A percentile compares a stretch with the other conserved stretches of the same genome.
Conservation (phyloP, 129 eudicot species). For the Arctium minus region DNA sequence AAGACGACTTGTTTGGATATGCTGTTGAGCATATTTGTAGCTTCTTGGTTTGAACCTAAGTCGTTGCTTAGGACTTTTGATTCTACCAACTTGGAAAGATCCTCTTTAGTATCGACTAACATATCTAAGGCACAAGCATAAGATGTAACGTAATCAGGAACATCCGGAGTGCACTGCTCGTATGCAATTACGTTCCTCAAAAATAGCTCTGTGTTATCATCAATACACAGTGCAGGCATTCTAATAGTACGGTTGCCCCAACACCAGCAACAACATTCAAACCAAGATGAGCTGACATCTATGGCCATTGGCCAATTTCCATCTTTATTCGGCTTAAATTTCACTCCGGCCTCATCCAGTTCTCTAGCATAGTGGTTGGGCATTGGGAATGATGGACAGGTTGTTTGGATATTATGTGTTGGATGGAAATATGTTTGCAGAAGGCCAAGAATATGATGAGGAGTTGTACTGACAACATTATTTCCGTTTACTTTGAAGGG, state of each 20-base stretch:
- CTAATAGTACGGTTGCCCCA: not conserved
- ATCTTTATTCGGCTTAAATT: not conserved
- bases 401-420: not conserved
- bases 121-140: not conserved
- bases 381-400: not conserved
- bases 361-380: not conserved
- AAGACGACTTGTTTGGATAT: conserved; percentile 6
- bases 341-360: not conserved
- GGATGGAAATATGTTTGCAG: not conserved
- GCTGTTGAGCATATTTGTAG: not conserved
- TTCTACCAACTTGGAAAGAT: not conserved
- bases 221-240: not conserved
- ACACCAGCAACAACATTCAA: not conserved
- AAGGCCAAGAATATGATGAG: not conserved
- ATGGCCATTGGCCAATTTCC: not conserved
- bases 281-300: not conserved
- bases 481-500: not conserved
- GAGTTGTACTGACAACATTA: not conserved
- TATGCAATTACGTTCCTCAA: conserved; percentile 7
- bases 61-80: not conserved
- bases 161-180: conserved; percentile 9
- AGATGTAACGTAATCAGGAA: not conserved
- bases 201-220: not conserved
- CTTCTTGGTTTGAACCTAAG: not conserved
- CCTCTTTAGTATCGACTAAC: not conserved